These are phyloP conservation scores for Phialophora macrospora DNA, from an alignment of 2,329 filamentous ascomycete species.

Conservation along the genomic window DNA sequence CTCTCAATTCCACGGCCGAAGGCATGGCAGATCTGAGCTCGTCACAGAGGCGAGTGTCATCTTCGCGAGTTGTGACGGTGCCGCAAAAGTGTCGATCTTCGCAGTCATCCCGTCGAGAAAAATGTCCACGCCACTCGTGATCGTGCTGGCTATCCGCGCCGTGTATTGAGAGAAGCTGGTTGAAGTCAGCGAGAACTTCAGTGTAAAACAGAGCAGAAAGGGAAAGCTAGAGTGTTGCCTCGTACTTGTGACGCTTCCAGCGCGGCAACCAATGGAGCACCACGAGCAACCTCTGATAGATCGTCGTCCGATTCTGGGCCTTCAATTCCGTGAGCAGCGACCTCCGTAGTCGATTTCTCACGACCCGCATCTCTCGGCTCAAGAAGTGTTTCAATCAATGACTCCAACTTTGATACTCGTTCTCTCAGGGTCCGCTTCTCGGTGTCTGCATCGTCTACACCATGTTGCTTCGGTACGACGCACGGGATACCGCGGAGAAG, in stretches of 20 bases:
- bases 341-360: neutral
- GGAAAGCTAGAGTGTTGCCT: neutral
- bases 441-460: neutral
- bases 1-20: constrained; percentile 3
- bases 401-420: constrained; percentile 13
- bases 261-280: constrained; percentile 13
- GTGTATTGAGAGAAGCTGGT: constrained; percentile 14
- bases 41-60: neutral
- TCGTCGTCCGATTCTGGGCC: constrained; percentile 4
- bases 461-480: constrained; percentile 2
- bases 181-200: neutral
- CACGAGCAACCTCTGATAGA: constrained; percentile 1
- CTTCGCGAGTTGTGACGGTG: neutral
- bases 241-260: constrained; percentile 17
- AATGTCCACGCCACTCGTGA: neutral
- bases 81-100: neutral
- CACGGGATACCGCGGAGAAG: constrained; percentile 12
- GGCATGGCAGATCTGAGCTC: constrained; percentile 16
- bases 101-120: neutral
- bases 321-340: neutral
- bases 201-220: no score
- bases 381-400: neutral
- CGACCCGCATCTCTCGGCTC: neutral
- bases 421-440: constrained; percentile 20
- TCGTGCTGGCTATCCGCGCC: neutral